Evolutionary conservation across 2,329 filamentous ascomycete species (phyloP).

Genomic region (Pseudodiploospora longispora): DNA sequence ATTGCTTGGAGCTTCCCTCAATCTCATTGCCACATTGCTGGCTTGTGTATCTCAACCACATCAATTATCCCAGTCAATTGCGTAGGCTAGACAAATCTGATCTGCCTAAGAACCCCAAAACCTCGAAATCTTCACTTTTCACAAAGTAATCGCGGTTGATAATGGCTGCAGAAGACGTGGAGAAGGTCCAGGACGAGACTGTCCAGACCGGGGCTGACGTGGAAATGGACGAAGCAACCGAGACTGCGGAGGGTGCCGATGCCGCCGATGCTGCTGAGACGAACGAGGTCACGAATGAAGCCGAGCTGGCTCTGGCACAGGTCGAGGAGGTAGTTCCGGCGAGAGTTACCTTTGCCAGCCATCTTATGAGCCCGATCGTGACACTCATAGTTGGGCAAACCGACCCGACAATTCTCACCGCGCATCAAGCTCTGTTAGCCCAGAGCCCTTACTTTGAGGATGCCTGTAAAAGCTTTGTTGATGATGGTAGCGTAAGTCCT

Average conservation of each 20-base stretch:
- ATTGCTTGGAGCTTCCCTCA: too few species aligned
- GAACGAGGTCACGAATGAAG: slow-evolving; percentile 21
- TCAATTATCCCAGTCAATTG: too few species aligned
- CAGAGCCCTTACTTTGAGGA: slow-evolving; percentile 69
- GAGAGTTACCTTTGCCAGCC: slow-evolving; percentile 44
- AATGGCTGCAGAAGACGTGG: slow-evolving; percentile 23
- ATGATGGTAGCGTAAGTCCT: slow-evolving; percentile 49
- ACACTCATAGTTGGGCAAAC: slow-evolving; percentile 57
- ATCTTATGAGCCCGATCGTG: slow-evolving; percentile 62
- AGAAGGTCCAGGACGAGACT: slow-evolving; percentile 11
- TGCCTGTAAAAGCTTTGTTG: slow-evolving; percentile 51
- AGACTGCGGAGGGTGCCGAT: slow-evolving; percentile 18
- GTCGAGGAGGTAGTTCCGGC: slow-evolving; percentile 16
- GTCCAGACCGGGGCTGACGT: slow-evolving; percentile 22
- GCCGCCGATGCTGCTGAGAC: slow-evolving; percentile 18
- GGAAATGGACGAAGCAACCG: slow-evolving; percentile 28
- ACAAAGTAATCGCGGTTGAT: too few species aligned
- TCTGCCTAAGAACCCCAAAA: too few species aligned
- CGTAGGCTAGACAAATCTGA: too few species aligned
- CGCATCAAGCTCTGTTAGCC: slow-evolving; percentile 69
- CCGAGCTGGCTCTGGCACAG: slow-evolving; percentile 25
- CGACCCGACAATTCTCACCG: slow-evolving; percentile 58
- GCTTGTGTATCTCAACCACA: too few species aligned
- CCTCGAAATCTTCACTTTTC: too few species aligned
- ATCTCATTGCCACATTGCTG: too few species aligned